Conservation (phyloP, 1,284 basidiomycete species). For the Dichomitus squalens region DNA sequence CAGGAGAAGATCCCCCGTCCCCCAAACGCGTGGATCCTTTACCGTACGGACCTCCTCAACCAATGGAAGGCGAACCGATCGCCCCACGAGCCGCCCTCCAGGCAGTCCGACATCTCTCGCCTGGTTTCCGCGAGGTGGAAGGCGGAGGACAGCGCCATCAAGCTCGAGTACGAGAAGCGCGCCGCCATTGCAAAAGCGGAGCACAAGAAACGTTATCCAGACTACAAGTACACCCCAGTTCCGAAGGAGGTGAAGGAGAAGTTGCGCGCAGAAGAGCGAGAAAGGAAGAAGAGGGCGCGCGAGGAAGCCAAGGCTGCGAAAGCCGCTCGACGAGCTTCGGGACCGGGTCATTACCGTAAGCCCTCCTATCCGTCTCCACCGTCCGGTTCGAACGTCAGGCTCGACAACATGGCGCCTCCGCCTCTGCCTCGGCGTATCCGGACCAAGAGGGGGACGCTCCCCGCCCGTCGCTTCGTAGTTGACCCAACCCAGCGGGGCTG, state of each 20-base stretch:
- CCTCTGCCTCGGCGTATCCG: not conserved
- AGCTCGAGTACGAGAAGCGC: conserved; percentile 66
- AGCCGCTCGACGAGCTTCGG: conserved; percentile 27
- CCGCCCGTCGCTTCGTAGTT: too few species aligned
- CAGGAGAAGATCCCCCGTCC: conserved; percentile 64
- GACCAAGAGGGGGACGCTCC: too few species aligned
- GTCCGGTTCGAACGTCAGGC: conserved; percentile 8
- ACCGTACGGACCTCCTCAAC: conserved; percentile 68
- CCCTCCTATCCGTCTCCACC: conserved; percentile 6
- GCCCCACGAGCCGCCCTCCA: not conserved
- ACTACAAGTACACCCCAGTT: conserved; percentile 74
- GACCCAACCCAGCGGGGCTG: conserved; percentile 13
- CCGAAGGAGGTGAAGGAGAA: conserved; percentile 66
- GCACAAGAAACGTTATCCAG: conserved; percentile 66
- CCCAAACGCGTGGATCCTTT: conserved; percentile 93
- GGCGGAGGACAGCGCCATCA: conserved; percentile 52
- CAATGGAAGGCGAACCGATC: conserved; percentile 49
- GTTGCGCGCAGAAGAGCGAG: conserved; percentile 44
- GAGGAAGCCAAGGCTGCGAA: conserved; percentile 33
- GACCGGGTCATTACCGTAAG: conserved; percentile 12
- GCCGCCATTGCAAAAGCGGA: conserved; percentile 71
- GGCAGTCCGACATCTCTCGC: conserved; percentile 64
- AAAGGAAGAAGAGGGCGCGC: conserved; percentile 44
- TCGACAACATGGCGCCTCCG: not conserved
- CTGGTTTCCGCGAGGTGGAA: conserved; percentile 75